A percentile compares a stretch with the other conserved stretches of the same genome.
These are phyloP conservation scores for Endocladia muricata DNA, from an alignment of 31 red algal genomes.

Conservation along the genomic window DNA sequence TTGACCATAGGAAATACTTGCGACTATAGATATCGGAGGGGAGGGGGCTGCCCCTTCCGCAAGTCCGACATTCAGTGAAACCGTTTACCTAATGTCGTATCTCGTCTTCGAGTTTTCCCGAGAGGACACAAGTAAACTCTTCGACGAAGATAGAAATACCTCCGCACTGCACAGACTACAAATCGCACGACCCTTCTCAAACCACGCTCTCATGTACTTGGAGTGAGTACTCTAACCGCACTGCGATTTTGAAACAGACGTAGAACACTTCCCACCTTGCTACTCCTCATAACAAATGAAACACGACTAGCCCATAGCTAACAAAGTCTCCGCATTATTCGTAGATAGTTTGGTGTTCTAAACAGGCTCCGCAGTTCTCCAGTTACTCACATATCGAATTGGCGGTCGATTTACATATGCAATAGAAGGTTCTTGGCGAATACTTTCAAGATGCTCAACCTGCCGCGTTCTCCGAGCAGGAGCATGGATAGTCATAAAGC, in stretches of 20 bases:
- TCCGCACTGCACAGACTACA: conserved; percentile 43
- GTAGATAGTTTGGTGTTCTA: conserved; percentile 9
- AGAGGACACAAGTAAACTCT: too few species aligned
- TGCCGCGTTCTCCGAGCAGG: too few species aligned
- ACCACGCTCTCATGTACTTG: conserved; percentile 38
- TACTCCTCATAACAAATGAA: conserved; percentile 37
- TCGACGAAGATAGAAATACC: too few species aligned
- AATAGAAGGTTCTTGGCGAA: too few species aligned
- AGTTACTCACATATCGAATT: too few species aligned
- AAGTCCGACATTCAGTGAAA: conserved; percentile 15
- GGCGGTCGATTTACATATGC: too few species aligned
- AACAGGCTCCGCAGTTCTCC: conserved; percentile 19
- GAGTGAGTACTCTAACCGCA: conserved; percentile 39
- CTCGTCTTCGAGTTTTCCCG: neutral
- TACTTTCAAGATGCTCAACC: too few species aligned
- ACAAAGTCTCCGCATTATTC: neutral
- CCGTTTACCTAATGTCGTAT: neutral
- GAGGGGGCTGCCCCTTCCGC: conserved; percentile 30
- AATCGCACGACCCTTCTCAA: conserved; percentile 37
- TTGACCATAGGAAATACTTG: neutral
- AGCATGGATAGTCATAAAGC: too few species aligned
- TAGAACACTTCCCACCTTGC: neutral
- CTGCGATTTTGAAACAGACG: conserved; percentile 2
- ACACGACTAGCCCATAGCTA: conserved; percentile 29
- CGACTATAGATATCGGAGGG: neutral